These are phyloP conservation scores for Trichoderma gracile DNA, from an alignment of 2,329 filamentous ascomycete genomes.

Conservation along the genomic window DNA sequence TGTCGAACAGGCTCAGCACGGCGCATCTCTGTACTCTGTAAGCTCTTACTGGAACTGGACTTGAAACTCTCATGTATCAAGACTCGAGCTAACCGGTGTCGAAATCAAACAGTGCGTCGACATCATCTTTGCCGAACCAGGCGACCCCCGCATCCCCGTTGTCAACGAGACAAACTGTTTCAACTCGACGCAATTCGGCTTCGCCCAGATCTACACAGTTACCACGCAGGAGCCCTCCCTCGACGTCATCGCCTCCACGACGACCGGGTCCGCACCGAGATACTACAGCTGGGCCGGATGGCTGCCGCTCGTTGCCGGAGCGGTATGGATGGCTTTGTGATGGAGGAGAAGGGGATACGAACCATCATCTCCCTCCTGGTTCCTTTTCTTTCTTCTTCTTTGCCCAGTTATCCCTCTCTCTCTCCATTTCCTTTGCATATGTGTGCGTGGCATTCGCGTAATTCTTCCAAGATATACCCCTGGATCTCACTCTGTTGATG, in stretches of 20 bases:
- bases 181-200: conserved; percentile 77
- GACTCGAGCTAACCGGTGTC: neutral
- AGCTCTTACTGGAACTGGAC: too few relatives aligned
- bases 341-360: neutral
- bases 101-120: conserved; percentile 73
- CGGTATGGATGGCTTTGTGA: conserved; percentile 44
- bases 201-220: conserved; percentile 74
- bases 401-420: too few relatives aligned
- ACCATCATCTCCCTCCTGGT: neutral
- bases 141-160: conserved; percentile 64
- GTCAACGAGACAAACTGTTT: conserved; percentile 85
- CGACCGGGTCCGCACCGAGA: conserved; percentile 31
- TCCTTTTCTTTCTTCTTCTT: neutral
- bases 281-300: conserved; percentile 41
- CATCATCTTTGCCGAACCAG: conserved; percentile 82
- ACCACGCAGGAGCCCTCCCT: conserved; percentile 43
- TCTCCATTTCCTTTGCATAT: neutral
- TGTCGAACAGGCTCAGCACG: conserved; percentile 79
- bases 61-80: too few relatives aligned
- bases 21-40: conserved; percentile 79
- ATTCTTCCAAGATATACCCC: conserved; percentile 16
- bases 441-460: neutral
- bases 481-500: conserved; percentile 11
- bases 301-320: conserved; percentile 44
- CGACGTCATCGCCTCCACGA: neutral